These are phyloP conservation scores for Alternaria tenuissima DNA, from an alignment of 2,329 filamentous ascomycete species.

Conservation along the genomic window DNA sequence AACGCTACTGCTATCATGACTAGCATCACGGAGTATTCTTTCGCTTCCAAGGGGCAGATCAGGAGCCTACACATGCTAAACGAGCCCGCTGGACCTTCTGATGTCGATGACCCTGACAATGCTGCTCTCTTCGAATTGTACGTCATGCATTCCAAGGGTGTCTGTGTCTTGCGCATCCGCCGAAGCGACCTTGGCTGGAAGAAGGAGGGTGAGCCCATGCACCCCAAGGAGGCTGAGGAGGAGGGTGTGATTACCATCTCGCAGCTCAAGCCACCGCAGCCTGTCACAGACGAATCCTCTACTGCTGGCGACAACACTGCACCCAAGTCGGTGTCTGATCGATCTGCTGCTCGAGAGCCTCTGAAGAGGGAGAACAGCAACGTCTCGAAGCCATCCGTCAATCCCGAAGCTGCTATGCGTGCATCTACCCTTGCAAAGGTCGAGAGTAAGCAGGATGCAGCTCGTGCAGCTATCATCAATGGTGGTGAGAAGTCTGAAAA, in stretches of 20 bases:
- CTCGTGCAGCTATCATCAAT: constrained; percentile 52
- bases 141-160: constrained; percentile 95
- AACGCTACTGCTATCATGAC: constrained; percentile 98
- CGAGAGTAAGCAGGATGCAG: constrained; percentile 53
- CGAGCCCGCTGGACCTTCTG: constrained; percentile 67
- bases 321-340: constrained; percentile 47
- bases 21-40: constrained; percentile 93
- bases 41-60: constrained; percentile 83
- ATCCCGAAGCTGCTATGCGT: constrained; percentile 50
- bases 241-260: constrained; percentile 77
- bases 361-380: constrained; percentile 48
- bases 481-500: constrained; percentile 54
- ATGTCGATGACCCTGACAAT: constrained; percentile 68
- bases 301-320: constrained; percentile 49
- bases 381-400: constrained; percentile 45
- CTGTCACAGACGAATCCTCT: constrained; percentile 46
- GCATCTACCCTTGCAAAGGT: constrained; percentile 53
- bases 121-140: constrained; percentile 91
- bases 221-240: constrained; percentile 77
- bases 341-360: constrained; percentile 47
- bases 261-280: constrained; percentile 62
- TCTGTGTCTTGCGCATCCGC: constrained; percentile 87
- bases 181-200: constrained; percentile 92
- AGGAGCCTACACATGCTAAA: constrained; percentile 90
- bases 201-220: constrained; percentile 85